Evolutionary conservation across 106 monocot genomes (phyloP), one percentile per base, ranked within the genome.

Genomic region (Narthecium ossifragum): DNA sequence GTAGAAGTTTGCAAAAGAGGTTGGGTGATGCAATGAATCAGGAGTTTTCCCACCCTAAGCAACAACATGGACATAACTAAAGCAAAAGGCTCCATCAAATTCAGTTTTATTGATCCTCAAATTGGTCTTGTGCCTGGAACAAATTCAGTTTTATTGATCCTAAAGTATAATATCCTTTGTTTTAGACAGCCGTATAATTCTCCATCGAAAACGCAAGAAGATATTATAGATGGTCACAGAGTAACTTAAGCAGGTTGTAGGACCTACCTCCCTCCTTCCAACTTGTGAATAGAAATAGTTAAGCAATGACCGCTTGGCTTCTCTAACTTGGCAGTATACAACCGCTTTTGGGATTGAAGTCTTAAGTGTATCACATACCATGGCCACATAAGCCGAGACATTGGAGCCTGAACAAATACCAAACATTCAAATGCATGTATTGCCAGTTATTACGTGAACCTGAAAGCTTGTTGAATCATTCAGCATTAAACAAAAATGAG

Each of bases 311-410:
- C 80, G 67, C 34, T 77, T 87, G 54, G 92, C 92, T 50, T 92
- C 92, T 55, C 83, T 61, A 55, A 92, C 92, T 64, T 92, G 92
- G 54, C 87, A 80, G 53, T 77, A 78, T 31, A 87, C 92, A 73
- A 87, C 48, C 8, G 92, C 87, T 61, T 92, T 92, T 17, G 92
- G 92, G 58, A 92, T 80, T 27, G 87, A 67, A 70, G 80, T 87
- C 64, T 69, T 92, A 41, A 92, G 45, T 18, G 87, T 76, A 8
- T 92, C 92, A 45, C 78, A 87, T 34, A 92, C 80, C 92, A 92
- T 87, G 27, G 70, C 73, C 52, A 92, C 65, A 61, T 92, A 92
- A 54, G 92, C 64, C 28, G 75, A 74, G 33, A 92, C 92, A 75
- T 92, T 92, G 27, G 92, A 83, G 58, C 87, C 92, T 92, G 72